Evolutionary conservation across 2,329 filamentous ascomycete genomes (phyloP), one percentile per base, ranked within the genome.

Genomic region (Pyricularia pennisetigena): DNA sequence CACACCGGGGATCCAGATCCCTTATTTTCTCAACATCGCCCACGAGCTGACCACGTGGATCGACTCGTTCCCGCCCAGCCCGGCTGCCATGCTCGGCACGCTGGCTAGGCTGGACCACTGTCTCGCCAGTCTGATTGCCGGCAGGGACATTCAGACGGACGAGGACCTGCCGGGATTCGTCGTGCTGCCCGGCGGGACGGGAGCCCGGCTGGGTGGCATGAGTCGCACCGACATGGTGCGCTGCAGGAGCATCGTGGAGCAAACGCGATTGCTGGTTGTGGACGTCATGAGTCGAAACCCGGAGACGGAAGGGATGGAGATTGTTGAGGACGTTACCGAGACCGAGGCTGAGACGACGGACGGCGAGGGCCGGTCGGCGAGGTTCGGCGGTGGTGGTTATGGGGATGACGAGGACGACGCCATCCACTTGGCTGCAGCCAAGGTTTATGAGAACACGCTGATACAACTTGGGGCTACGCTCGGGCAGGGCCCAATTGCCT

Each of bases 181-280:
- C 71, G 82, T 80, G 7, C 85, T 85, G 0, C 79, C 83, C 5
- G 78, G 82, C 0, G 59, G 59, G 14, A 28, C 59, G 59, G 59
- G 59, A 10, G 24, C 24, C 12, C 59, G 59, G 4, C 86, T 88
- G 0, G 30, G 54, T 41, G 90, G 92, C 0, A 89, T 92, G 81
- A 93, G 88, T 0, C 82, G 79, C 23, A 94, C 91, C 0, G 93
- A 97, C 76, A 97, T 95, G 83, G 93, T 98, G 8, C 86, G 94
- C 59, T 90, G 94, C 71, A 90, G 91, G 74, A 92, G 91, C 74
- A 80, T 96, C 32, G 91, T 93, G 0, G 91, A 96, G 75, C 86
- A 89, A 71, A 91, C 90, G 20, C 84, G 94, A 29, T 79, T 93
- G 8, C 78, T 87, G 5, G 86, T 94, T 69, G 86, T 93, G 1